These are phyloP conservation scores for Nematodospora valgi DNA, from an alignment of 805 yeast species.

Conservation along the genomic window DNA sequence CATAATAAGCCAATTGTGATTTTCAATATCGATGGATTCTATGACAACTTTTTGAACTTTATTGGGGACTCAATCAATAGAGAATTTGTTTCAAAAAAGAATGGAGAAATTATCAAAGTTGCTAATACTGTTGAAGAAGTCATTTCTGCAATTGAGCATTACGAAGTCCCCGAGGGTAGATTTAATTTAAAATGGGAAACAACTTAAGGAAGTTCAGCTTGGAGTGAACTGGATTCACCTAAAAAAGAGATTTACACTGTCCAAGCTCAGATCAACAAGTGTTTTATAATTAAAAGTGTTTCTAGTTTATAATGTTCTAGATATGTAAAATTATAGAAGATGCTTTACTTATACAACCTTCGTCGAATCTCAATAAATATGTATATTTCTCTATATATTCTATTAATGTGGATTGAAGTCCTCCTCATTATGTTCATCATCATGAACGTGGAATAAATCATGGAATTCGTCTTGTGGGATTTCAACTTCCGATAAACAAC, in stretches of 20 bases:
- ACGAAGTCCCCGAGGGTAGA: conserved; percentile 67
- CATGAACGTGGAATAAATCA: conserved; percentile 40
- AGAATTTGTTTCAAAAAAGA: conserved; percentile 67
- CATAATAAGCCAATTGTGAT: conserved; percentile 78
- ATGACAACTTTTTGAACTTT: conserved; percentile 63
- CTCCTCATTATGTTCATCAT: conserved; percentile 13
- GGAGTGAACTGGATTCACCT: background rate
- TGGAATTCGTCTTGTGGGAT: conserved; percentile 42
- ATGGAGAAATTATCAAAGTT: conserved; percentile 65
- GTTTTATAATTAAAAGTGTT: no score
- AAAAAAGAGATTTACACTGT: no score
- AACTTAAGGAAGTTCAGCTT: background rate
- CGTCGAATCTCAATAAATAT: no score
- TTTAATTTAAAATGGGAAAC: conserved; percentile 67
- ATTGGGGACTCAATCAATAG: conserved; percentile 54
- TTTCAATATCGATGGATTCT: conserved; percentile 78
- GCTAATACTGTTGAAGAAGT: conserved; percentile 71
- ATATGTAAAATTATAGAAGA: no score
- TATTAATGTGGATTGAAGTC: conserved; percentile 9
- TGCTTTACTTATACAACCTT: no score
- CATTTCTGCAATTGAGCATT: conserved; percentile 55
- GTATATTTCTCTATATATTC: background rate
- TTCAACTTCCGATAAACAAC: conserved; percentile 47
- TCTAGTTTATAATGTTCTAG: no score
- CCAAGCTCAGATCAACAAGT: no score